A percentile compares a stretch with the other conserved stretches of the same genome.
Conservation (phyloP, 495 filamentous ascomycete species). For the Cairneyella variabilis region DNA sequence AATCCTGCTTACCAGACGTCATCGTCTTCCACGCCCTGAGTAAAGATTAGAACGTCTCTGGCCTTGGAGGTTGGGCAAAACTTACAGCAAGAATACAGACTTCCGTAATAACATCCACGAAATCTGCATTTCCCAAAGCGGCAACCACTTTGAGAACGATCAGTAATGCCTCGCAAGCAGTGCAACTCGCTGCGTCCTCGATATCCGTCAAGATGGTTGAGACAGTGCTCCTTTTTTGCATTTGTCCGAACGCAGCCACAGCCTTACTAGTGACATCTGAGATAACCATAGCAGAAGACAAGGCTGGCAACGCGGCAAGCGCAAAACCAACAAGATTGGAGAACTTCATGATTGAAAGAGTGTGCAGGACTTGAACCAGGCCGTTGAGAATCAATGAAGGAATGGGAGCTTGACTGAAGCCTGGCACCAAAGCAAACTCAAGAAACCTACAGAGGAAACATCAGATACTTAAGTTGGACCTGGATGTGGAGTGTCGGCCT, state of each 20-base stretch:
- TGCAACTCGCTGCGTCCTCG: slow-evolving; percentile 40
- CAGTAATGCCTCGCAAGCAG: slow-evolving; percentile 46
- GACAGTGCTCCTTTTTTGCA: slow-evolving; percentile 13
- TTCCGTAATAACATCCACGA: slow-evolving; percentile 38
- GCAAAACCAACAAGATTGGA: background rate
- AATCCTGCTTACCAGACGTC: slow-evolving; percentile 37
- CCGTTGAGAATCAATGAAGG: background rate
- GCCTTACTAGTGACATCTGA: slow-evolving; percentile 3
- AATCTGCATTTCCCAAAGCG: slow-evolving; percentile 36
- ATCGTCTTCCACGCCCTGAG: slow-evolving; percentile 33
- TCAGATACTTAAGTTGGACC: no score
- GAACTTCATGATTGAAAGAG: slow-evolving; percentile 1
- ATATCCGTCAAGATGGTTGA: slow-evolving; percentile 35
- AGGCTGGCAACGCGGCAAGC: background rate
- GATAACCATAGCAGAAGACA: background rate
- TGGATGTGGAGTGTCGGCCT: no score
- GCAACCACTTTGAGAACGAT: slow-evolving; percentile 43
- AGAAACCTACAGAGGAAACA: no score
- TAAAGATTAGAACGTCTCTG: background rate
- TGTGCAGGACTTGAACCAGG: no score
- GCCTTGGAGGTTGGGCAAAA: background rate
- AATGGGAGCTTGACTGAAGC: no score
- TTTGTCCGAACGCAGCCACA: background rate
- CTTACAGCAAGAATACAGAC: slow-evolving; percentile 43
- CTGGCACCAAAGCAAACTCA: no score